These are phyloP conservation scores for Aspergillus brasiliensis DNA, from an alignment of 2,329 filamentous ascomycete species.

Conservation along the genomic window DNA sequence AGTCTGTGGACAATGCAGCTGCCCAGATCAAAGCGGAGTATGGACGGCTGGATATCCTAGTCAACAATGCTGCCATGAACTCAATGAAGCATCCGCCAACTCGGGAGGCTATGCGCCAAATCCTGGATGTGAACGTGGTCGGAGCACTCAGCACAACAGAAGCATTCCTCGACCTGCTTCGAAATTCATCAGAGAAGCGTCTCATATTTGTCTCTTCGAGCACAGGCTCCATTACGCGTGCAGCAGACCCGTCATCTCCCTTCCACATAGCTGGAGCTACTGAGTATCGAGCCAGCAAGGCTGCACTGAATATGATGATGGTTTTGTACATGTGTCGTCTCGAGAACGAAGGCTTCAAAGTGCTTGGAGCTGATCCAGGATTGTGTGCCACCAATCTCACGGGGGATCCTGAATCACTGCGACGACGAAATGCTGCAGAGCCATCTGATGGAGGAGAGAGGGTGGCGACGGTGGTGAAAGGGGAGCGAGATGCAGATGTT, in stretches of 20 bases:
- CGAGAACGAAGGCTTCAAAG: constrained; percentile 50
- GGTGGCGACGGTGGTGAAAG: constrained; percentile 23
- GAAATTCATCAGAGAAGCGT: constrained; percentile 33
- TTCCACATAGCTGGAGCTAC: constrained; percentile 34
- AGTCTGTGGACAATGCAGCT: constrained; percentile 54
- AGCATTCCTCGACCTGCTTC: constrained; percentile 37
- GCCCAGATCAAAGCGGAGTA: constrained; percentile 59
- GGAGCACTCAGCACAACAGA: constrained; percentile 42
- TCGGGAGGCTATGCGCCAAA: constrained; percentile 33
- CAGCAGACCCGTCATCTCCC: constrained; percentile 29
- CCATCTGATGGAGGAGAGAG: constrained; percentile 16
- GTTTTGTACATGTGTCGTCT: constrained; percentile 42
- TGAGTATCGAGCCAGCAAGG: constrained; percentile 46
- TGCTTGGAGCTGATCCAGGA: constrained; percentile 51
- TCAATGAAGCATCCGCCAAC: neutral
- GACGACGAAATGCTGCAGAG: constrained; percentile 17
- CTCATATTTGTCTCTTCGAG: constrained; percentile 44
- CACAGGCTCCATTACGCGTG: constrained; percentile 37
- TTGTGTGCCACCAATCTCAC: constrained; percentile 46
- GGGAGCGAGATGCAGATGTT: constrained; percentile 42
- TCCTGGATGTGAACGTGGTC: constrained; percentile 43
- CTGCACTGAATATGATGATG: constrained; percentile 51
- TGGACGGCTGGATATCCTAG: constrained; percentile 34
- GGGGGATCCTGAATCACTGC: constrained; percentile 14
- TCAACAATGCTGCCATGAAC: constrained; percentile 23